Conservation (phyloP, 1,284 basidiomycete genomes). For the Inonotus hispidus region DNA sequence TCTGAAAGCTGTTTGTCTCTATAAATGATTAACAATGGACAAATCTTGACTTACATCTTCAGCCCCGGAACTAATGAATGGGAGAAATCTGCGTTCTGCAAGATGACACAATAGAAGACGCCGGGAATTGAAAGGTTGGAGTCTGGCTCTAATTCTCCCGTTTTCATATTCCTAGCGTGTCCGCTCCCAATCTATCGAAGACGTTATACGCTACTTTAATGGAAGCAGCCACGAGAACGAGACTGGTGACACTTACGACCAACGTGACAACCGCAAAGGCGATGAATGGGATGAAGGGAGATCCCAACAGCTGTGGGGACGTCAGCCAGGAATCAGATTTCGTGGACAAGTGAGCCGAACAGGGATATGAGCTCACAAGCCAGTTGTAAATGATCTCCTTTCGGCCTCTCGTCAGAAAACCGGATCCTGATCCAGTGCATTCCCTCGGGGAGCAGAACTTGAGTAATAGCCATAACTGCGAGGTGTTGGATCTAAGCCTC, state of each 20-base stretch:
- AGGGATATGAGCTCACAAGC: background rate
- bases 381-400: background rate
- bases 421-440: background rate
- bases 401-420: background rate
- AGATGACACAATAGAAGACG: constrained; percentile 18
- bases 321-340: background rate
- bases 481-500: background rate
- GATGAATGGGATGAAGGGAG: constrained; percentile 13
- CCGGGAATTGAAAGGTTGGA: constrained; percentile 17
- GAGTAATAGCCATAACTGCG: constrained; percentile 4
- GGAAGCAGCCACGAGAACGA: background rate
- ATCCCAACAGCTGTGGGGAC: constrained; percentile 4
- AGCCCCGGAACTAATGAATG: constrained; percentile 3
- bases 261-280: constrained; percentile 5
- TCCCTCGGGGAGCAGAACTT: background rate
- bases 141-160: background rate
- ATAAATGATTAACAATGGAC: background rate
- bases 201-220: background rate
- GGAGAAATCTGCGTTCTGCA: constrained; percentile 12
- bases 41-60: constrained; percentile 3
- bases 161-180: background rate
- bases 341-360: background rate
- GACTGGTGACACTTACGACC: constrained; percentile 3
- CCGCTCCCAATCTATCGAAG: constrained; percentile 2
- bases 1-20: background rate